Evolutionary conservation across 345 rosid genomes (phyloP), one percentile per base, ranked within the genome.

Genomic region (Linum usitatissimum): DNA sequence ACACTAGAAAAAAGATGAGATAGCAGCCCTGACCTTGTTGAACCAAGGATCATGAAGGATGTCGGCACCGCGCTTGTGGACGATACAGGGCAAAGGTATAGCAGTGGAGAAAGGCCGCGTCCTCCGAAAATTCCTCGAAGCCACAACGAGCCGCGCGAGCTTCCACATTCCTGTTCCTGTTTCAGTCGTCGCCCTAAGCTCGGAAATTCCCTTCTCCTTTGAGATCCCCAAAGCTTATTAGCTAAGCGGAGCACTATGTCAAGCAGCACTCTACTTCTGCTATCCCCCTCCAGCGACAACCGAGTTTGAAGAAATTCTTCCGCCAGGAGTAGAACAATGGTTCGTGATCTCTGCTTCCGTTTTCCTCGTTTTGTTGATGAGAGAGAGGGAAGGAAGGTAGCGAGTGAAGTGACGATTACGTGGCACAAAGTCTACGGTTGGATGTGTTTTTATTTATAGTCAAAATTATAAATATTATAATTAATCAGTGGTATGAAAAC

Each of bases 31-130:
- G 53, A 93, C 99, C 97, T 93, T 93, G 49, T 93, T 93, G 78
- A 83, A 90, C 99, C 97, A 93, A 18, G 99, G 97, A 90, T 93
- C 99, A 67, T 93, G 97, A 68, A 93, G 97, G 66, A 93, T 87
- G 78, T 93, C 99, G 6, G 96, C 81, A 30, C 99, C 99, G 63
- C 99, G 97, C 73, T 93, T 93, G 77, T 86, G 97, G 23, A 90
- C 84, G 30, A 93, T 93, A 73, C 86, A 90, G 30, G 99, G 95
- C 49, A 87, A 96, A 61, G 99, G 95, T 63, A 90, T 87, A 74
- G 78, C 78, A n/a, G 92, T 64, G 31, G 92, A 86, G 67, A 86
- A 71, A 57, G 83, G 79, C 71, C 88, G 78, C 61, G 88, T 78
- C 78, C 85, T 84, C 67, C 68, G 63, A 21, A 73, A 42, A 61